Conservation (phyloP, 1,284 basidiomycete species). For the Ceratobasidium sp. region DNA sequence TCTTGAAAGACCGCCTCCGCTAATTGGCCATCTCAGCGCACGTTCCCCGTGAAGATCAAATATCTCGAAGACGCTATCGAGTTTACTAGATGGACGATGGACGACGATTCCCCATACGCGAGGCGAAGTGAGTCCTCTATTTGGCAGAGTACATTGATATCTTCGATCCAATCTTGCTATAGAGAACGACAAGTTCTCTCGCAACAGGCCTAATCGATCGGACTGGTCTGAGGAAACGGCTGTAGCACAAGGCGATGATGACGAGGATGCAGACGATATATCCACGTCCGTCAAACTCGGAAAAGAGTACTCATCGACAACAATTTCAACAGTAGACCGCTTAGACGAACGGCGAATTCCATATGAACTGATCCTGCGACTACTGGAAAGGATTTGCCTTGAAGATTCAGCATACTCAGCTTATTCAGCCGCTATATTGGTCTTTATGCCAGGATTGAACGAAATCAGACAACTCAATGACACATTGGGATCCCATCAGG, state of each 20-base stretch:
- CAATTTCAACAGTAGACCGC: constrained; percentile 84
- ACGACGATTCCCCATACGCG: constrained; percentile 89
- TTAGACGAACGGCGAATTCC: constrained; percentile 92
- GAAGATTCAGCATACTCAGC: constrained; percentile 66
- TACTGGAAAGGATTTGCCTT: constrained; percentile 91
- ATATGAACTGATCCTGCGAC: constrained; percentile 88
- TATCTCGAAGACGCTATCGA: constrained; percentile 97
- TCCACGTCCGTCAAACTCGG: constrained; percentile 68
- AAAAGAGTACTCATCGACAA: constrained; percentile 79
- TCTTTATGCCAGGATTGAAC: constrained; percentile 95
- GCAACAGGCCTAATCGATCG: constrained; percentile 65
- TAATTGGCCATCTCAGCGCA: constrained; percentile 63
- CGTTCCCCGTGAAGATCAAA: constrained; percentile 91
- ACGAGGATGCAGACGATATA: constrained; percentile 71
- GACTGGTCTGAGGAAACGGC: constrained; percentile 83
- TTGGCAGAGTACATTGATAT: constrained; percentile 5
- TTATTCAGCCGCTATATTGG: constrained; percentile 87
- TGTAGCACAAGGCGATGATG: constrained; percentile 76
- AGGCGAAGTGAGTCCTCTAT: constrained; percentile 67
- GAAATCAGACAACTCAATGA: constrained; percentile 94
- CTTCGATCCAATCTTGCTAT: constrained; percentile 47
- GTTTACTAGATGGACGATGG: constrained; percentile 85
- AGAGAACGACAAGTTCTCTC: constrained; percentile 75
- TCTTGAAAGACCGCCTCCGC: too few species aligned
- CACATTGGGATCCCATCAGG: constrained; percentile 79